Conservation (phyloP, 306 rosid genomes). For the Rosa persica region DNA sequence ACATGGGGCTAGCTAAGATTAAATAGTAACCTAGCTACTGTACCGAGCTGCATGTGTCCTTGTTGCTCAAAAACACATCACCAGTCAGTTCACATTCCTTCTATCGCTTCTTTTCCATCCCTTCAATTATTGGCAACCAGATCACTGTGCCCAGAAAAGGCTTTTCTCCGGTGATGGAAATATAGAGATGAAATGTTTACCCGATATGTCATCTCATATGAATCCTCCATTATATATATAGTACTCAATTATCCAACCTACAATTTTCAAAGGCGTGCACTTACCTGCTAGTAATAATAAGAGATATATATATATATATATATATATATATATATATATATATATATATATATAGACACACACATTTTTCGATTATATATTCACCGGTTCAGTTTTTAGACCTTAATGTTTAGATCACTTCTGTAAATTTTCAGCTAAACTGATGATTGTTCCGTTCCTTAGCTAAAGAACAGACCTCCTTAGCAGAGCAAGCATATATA, state of each 20-base stretch:
- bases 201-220: neutral
- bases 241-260: neutral
- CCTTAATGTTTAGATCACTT: too few species aligned
- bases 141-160: neutral
- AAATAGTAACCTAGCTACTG: neutral
- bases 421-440: too few species aligned
- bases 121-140: neutral
- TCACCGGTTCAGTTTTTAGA: too few species aligned
- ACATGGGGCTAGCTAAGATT: neutral
- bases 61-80: constrained; percentile 6
- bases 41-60: neutral
- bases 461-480: too few species aligned
- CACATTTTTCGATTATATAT: too few species aligned
- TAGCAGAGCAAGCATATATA: too few species aligned
- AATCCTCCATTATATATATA: neutral
- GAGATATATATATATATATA: neutral
- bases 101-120: neutral
- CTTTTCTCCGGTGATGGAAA: neutral
- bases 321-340: too few species aligned
- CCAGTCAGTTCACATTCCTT: neutral
- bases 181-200: neutral
- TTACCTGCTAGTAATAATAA: neutral
- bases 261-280: neutral
- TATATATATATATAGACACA: too few species aligned
- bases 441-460: too few species aligned